Evolutionary conservation across 2,329 filamentous ascomycete genomes (phyloP).

Genomic region (Pseudocercospora crystallina): DNA sequence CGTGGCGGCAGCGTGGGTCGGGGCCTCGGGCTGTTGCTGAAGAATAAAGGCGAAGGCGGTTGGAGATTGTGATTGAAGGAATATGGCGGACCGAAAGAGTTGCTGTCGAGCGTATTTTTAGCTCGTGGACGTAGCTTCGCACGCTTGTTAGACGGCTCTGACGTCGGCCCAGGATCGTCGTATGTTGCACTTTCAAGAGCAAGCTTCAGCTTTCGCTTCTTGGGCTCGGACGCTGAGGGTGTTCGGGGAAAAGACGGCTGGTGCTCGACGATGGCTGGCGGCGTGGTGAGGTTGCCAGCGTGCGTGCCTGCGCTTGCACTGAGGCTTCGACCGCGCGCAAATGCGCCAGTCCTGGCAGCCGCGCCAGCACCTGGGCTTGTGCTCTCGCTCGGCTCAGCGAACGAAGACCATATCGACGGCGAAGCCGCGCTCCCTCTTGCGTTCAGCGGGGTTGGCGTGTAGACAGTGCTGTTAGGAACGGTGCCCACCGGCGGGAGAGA

Average conservation of each 20-base stretch:
- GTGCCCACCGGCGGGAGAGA: background rate
- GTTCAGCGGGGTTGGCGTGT: too few species aligned
- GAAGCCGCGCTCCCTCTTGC: background rate
- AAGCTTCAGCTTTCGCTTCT: constrained; percentile 19
- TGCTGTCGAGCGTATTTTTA: constrained; percentile 26
- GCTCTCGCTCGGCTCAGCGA: constrained; percentile 11
- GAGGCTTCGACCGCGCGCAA: background rate
- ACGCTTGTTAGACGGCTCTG: constrained; percentile 22
- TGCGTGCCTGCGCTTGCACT: constrained; percentile 4
- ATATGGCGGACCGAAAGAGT: constrained; percentile 36
- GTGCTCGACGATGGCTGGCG: background rate
- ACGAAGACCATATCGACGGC: constrained; percentile 25
- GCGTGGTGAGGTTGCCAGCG: too few species aligned
- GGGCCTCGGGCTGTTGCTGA: constrained; percentile 47
- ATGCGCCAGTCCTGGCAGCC: background rate
- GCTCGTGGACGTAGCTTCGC: constrained; percentile 20
- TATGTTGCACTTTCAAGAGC: constrained; percentile 1
- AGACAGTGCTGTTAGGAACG: too few species aligned
- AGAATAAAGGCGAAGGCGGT: constrained; percentile 54
- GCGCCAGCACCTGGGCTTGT: background rate
- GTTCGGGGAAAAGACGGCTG: constrained; percentile 5
- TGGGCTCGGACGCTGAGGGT: constrained; percentile 8
- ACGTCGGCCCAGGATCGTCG: constrained; percentile 9
- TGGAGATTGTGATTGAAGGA: constrained; percentile 10
- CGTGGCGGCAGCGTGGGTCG: constrained; percentile 50